Evolutionary conservation across 352 stramenopile genomes (phyloP).

Genomic region (Pythium oligandrum): DNA sequence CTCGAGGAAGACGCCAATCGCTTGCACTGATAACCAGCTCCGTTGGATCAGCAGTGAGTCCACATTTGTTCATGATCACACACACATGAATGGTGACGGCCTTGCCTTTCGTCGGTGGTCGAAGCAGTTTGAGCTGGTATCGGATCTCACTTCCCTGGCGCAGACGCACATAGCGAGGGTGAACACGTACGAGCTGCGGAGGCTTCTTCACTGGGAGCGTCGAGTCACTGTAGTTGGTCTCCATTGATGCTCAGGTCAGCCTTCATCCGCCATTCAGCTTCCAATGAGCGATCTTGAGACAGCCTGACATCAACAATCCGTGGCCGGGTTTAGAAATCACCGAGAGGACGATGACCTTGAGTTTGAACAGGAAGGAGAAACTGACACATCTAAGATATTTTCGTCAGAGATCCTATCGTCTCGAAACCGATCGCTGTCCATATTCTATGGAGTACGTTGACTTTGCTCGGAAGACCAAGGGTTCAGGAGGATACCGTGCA

Average conservation of each 20-base stretch:
- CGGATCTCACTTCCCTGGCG: constrained; percentile 58
- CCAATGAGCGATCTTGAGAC: background rate
- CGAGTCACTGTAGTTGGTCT: background rate
- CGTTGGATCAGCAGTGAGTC: constrained; percentile 37
- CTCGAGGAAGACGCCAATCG: constrained; percentile 43
- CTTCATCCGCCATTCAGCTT: background rate
- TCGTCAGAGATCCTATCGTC: constrained; percentile 25
- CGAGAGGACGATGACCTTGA: too few relatives aligned
- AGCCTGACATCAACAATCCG: background rate
- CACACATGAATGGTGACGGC: constrained; percentile 56
- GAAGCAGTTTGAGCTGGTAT: constrained; percentile 50
- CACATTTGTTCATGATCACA: constrained; percentile 60
- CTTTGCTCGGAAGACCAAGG: constrained; percentile 29
- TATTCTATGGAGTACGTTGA: constrained; percentile 38
- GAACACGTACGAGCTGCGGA: constrained; percentile 43
- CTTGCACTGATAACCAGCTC: constrained; percentile 51
- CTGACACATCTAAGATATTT: background rate
- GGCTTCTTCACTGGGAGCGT: constrained; percentile 16
- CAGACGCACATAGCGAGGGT: constrained; percentile 53
- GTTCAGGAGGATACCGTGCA: constrained; percentile 37
- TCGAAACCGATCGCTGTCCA: constrained; percentile 11
- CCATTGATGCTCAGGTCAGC: background rate
- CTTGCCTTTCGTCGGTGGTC: constrained; percentile 46
- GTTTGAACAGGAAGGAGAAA: background rate
- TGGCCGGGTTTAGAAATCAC: background rate